These are phyloP conservation scores for Paxillus rubicundulus DNA, from an alignment of 768 basidiomycete genomes.

Conservation along the genomic window DNA sequence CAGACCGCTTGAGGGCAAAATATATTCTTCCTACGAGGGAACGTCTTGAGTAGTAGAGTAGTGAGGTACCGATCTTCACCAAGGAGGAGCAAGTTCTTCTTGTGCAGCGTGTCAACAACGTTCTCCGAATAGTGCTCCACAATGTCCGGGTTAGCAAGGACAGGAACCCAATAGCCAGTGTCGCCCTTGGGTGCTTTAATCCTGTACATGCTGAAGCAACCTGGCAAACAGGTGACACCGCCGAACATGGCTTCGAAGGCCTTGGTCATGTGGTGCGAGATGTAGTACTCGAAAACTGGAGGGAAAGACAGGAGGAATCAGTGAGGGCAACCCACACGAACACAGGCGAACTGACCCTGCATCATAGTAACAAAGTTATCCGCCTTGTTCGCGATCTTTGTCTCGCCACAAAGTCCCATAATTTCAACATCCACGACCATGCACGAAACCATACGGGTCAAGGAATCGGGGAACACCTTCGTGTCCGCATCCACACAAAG, in stretches of 20 bases:
- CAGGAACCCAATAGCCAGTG: conserved; percentile 96
- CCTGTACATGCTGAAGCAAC: conserved; percentile 99
- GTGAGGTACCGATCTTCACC: conserved; percentile 99
- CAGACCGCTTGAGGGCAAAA: conserved; percentile 99
- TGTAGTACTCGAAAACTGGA: conserved; percentile 98
- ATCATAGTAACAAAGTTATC: conserved; percentile 99
- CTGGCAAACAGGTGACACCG: conserved; percentile 98
- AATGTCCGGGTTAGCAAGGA: conserved; percentile 97
- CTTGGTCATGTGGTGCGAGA: conserved; percentile 98
- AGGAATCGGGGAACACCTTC: conserved; percentile 97
- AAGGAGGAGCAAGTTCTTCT: conserved; percentile 95
- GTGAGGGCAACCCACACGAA: not conserved
- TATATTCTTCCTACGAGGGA: conserved; percentile 99
- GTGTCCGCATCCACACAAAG: conserved; percentile 98
- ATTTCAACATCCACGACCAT: conserved; percentile 98
- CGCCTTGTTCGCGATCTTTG: conserved; percentile 98
- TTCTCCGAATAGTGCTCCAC: conserved; percentile 99
- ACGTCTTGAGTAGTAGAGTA: conserved; percentile 96
- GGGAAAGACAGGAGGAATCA: conserved; percentile 3
- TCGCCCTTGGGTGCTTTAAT: conserved; percentile 99
- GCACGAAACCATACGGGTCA: conserved; percentile 93
- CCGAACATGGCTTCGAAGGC: conserved; percentile 99
- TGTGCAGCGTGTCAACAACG: conserved; percentile 98
- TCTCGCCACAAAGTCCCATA: conserved; percentile 99
- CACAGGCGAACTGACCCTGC: conserved; percentile 69